Evolutionary conservation across 78 protist genomes (phyloP), one percentile per base, ranked within the genome.

Genomic region (Dictyostelium intermedium): DNA sequence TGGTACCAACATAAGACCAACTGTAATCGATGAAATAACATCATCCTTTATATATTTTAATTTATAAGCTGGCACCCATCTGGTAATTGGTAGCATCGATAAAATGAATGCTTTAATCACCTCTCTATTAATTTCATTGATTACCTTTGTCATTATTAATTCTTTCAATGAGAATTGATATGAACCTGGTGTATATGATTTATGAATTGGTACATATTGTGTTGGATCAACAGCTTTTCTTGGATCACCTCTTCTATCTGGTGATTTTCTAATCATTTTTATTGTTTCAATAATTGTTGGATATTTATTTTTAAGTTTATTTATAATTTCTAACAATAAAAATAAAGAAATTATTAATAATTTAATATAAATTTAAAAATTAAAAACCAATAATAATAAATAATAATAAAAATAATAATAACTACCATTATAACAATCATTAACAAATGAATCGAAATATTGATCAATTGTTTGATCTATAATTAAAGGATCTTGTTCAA

Each of bases 1-100:
- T 23, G 95, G 95, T 8, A 96, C 72, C 14, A 92, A 25, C 97
- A 96, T 70, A 43, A 91, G 89, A 30, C 86, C 98, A 9, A 96
- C 91, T 0, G 98, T 97, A 35, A 97, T 25, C 1, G 97, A 93
- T 39, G 98, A 83, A 6, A 86, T 34, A 6, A 92, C 41, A 91
- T 96, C 98, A 84, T 89, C 94, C 30, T 89, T 89, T 23, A 89
- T 32, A 89, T 74, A 89, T 11, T 20, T 6, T 61, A 78, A 20
- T 66, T 89, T 39, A 69, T 86, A 85, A 32, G 13, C 45, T n/a
- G 86, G 70, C 35, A 82, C 23, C 86, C 86, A 82, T 56, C 34
- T 27, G 20, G 32, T 34, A 32, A 82, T 82, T 25, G 86, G 86
- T 3, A 82, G 8, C 43, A 56, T 50, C 20, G 86, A 82, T 82